Evolutionary conservation across 2,329 filamentous ascomycete genomes (phyloP).

Genomic region (Colletotrichum sp.): DNA sequence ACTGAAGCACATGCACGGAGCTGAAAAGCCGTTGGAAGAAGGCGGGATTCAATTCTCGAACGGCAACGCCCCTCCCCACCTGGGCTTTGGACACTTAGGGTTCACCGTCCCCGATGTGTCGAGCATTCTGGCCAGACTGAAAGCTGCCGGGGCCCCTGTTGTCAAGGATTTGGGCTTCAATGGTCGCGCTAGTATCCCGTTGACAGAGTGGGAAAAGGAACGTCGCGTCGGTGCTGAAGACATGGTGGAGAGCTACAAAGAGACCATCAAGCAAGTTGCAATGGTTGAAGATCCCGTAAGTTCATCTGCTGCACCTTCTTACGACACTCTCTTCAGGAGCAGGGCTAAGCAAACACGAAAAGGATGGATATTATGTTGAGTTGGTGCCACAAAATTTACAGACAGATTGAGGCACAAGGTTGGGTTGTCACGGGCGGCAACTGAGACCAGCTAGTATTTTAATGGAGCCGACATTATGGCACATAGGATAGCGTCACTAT

Average conservation of each 20-base stretch:
- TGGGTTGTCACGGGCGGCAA: not conserved
- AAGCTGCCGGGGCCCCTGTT: not conserved
- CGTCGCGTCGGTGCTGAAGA: not conserved
- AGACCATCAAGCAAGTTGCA: not conserved
- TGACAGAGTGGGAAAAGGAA: not conserved
- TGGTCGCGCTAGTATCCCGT: not conserved
- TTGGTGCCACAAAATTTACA: not conserved
- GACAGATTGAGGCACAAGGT: not conserved
- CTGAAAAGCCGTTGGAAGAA: not conserved
- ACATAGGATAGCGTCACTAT: not conserved
- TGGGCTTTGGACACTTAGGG: not conserved
- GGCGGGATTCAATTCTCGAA: not conserved
- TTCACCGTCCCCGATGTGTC: not conserved
- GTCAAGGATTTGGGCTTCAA: not conserved
- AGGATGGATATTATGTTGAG: not conserved
- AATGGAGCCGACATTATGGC: not conserved
- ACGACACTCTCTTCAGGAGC: accelerated
- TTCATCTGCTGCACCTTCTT: not conserved
- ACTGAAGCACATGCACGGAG: not conserved
- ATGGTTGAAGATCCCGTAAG: not conserved
- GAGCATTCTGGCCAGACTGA: not conserved
- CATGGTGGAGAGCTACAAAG: not conserved
- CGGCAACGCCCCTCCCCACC: not conserved
- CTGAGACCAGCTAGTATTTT: not conserved
- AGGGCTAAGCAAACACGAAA: not conserved